Evolutionary conservation across 441 rosid species (phyloP), one percentile per base, ranked within the genome.

Genomic region (Hypseocharis bilobata): DNA sequence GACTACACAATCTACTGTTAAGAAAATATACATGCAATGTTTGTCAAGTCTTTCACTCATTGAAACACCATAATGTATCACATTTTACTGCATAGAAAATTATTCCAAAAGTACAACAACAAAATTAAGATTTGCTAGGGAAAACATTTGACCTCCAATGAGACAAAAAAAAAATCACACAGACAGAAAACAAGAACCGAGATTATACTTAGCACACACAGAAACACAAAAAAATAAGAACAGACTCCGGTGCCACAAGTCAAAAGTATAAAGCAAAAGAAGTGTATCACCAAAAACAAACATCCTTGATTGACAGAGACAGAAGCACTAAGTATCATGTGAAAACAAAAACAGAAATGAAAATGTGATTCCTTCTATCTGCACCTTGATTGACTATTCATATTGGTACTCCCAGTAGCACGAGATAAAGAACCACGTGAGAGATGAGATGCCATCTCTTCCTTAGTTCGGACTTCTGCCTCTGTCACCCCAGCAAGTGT

Each of bases 381-480:
- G 26, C 58, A 90, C 98, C 98, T 93, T 8, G 98, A 93, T 73
- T 93, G 98, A 72, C 91, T 92, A 67, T 92, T 92, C 98, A 92
- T 92, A 59, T 90, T 90, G n/a, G 98, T 92, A 69, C 98, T 93
- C 11, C 82, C 98, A 56, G 98, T 93, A 29, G 98, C 98, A 58
- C 97, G 95, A 45, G 84, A 40, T 67, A 88, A 44, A 44, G 98
- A 93, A 65, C 98, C 98, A 10, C 88, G 80, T 0, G 86, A 80
- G 47, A 93, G 69, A 76, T 71, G 82, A 0, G 88, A 85, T 3
- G 86, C 87, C 98, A 93, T 93, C 81, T 93, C 97, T 72, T 88
- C 97, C 72, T 85, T 91, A 2, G 80, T 83, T 65, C 80, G 80
- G 34, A 90, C 97, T 83, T 93, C 98, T n/a, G 96, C 82, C 72